Percentiles rank a stretch among this genome's conserved stretches.
These are phyloP conservation scores for Heimioporus sp. DNA, from an alignment of 768 basidiomycete species.

Conservation along the genomic window DNA sequence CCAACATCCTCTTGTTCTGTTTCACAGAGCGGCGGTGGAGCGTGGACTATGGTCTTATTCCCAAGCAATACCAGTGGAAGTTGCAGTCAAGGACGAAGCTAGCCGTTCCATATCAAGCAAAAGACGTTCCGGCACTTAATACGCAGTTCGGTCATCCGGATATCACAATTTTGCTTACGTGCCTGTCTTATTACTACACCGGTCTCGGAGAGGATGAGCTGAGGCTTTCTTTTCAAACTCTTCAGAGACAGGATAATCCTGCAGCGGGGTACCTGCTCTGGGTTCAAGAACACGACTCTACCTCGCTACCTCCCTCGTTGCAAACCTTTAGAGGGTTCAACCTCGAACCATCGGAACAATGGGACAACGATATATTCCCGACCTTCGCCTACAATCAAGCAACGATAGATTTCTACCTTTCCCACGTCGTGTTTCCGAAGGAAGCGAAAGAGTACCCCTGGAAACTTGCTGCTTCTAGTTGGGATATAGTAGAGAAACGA, in stretches of 20 bases:
- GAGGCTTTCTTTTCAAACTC: not conserved
- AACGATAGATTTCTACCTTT: conserved; percentile 13
- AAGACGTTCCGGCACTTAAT: conserved; percentile 29
- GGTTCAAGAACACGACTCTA: not conserved
- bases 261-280: not conserved
- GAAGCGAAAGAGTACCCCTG: not conserved
- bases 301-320: not conserved
- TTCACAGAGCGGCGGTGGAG: conserved; percentile 31
- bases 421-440: conserved; percentile 7
- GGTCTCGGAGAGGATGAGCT: conserved; percentile 3
- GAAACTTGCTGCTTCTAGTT: not conserved
- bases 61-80: too few species aligned
- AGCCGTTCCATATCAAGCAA: conserved; percentile 36
- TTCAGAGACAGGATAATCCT: not conserved
- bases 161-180: conserved; percentile 29
- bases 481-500: not conserved
- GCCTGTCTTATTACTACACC: not conserved
- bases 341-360: not conserved
- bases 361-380: not conserved
- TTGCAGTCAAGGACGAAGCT: conserved; percentile 10
- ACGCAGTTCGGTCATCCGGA: conserved; percentile 38
- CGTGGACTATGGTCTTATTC: conserved; percentile 29
- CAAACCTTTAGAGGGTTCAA: not conserved
- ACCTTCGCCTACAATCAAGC: not conserved
- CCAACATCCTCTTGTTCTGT: conserved; percentile 22